phyloP scores from a whole-genome alignment of 176 grass and related monocot genomes.

The Oryza brachyantha region DNA sequence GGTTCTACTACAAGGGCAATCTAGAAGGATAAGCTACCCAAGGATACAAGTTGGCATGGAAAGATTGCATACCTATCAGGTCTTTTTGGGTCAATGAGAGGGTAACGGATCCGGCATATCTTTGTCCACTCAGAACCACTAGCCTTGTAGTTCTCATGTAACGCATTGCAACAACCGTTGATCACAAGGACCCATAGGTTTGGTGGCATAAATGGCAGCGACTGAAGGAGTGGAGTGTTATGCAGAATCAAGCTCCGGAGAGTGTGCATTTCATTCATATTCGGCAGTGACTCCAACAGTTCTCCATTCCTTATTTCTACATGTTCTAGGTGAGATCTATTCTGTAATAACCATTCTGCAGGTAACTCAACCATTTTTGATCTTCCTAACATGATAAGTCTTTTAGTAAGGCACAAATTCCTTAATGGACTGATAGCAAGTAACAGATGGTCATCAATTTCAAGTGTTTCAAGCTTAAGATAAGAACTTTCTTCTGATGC shows the following conservation, averaged over 20 bases:
- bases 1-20: too few species aligned
- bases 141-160: background rate
- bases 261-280: background rate
- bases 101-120: background rate
- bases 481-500: background rate
- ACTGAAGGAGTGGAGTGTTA: background rate
- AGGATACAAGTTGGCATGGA: background rate
- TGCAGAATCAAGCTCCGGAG: constrained; percentile 1
- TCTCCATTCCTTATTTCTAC: constrained; percentile 1
- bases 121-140: background rate
- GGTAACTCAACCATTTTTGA: background rate
- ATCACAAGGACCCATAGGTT: background rate
- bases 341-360: constrained; percentile 3
- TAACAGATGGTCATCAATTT: too few species aligned
- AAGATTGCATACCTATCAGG: background rate
- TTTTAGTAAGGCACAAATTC: background rate
- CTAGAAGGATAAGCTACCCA: too few species aligned
- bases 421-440: too few species aligned
- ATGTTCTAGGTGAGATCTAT: background rate
- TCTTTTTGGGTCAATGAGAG: background rate
- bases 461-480: too few species aligned
- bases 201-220: background rate
- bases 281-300: background rate
- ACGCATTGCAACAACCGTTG: background rate
- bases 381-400: background rate